phyloP scores from a whole-genome alignment of 306 rosid genomes.

The Quercus wislizeni region DNA sequence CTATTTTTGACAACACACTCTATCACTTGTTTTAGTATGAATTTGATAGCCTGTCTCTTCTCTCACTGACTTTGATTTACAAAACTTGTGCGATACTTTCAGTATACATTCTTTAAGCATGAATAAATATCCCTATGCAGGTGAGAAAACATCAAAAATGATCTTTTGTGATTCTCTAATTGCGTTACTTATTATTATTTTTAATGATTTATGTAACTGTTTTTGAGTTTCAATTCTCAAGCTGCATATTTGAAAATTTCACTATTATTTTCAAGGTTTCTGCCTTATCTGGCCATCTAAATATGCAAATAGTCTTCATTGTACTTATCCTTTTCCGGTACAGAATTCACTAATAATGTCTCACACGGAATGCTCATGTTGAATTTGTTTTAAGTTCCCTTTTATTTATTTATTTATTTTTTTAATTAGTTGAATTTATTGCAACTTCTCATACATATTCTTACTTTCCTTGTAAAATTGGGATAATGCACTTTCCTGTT shows the following conservation, averaged over 20 bases:
- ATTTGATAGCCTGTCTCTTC: background rate
- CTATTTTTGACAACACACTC: background rate
- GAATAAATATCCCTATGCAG: background rate
- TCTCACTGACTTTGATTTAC: background rate
- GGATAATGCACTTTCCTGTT: background rate
- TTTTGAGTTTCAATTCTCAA: background rate
- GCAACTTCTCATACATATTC: background rate
- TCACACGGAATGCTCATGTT: background rate
- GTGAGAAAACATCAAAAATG: background rate
- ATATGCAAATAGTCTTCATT: background rate
- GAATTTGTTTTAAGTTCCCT: no score
- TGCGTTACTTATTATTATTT: background rate
- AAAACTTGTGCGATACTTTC: background rate
- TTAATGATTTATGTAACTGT: background rate
- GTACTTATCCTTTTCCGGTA: background rate
- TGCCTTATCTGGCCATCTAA: background rate
- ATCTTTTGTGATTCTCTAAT: background rate
- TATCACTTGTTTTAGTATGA: background rate
- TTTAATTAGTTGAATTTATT: no score
- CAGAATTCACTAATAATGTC: background rate
- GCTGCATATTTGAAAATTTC: background rate
- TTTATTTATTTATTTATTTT: no score
- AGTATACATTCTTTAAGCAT: no score
- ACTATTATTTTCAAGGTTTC: background rate
- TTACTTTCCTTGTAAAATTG: background rate